Evolutionary conservation across 2,329 filamentous ascomycete species (phyloP), one percentile per base, ranked within the genome.

Genomic region (Plenodomus biglobosus): DNA sequence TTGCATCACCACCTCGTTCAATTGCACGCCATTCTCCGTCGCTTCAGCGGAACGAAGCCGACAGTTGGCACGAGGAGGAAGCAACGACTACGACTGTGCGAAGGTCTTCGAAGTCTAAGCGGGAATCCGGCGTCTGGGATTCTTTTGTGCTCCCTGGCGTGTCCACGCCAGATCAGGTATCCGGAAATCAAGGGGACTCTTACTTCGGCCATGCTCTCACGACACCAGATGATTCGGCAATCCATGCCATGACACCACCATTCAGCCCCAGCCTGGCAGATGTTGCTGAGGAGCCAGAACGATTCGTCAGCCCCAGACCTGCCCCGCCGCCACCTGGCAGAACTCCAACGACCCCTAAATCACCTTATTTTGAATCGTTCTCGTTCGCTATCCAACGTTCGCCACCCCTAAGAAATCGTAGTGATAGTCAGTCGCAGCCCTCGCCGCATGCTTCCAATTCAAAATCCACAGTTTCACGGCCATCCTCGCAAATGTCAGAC

Each of bases 401-500:
- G 16, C 55, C 64, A 19, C 45, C 50, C 13, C 11, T 50, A 4
- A 61, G 51, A 32, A 39, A 51, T 16, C 56, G 59, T 20, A 53
- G 51, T 35, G 58, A 63, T 17, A 57, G 47, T 7, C 64, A 59
- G 38, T 60, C 63, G 8, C 59, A 59, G 24, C 45, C 55, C 15
- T 66, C 63, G 10, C 59, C 66, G 11, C 27, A 32, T 15, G 27
- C 27, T 32, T 11, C 27, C 64, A 62, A 22, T 58, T 56, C n/a
- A 41, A 41, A 2, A 59, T 37, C 34, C 53, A 56, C 59, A 15
- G 65, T 59, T 17, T 61, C 62, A 10, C 68, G 68, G 3, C 64
- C 69, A 58, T 44, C 69, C 52, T 55, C 71, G 11, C 72, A 75
- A 44, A 75, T 74, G 53, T 76, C 76, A 8, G 76, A 78, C 41